Evolutionary conservation across 2,329 filamentous ascomycete genomes (phyloP).

Genomic region (Exserohilum rostratum): DNA sequence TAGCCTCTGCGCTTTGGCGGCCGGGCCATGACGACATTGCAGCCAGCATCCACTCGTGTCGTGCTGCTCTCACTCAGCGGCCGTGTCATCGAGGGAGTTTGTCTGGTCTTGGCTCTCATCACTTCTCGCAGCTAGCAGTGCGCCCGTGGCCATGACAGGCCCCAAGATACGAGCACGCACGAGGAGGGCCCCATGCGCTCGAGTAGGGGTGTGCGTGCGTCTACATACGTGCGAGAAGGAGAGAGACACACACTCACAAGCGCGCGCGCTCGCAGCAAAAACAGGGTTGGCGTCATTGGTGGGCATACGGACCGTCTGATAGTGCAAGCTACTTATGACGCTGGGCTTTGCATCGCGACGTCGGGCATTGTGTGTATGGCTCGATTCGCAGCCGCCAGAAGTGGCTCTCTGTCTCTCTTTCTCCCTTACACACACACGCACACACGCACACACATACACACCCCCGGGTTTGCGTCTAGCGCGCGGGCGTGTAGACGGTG

Average conservation of each 20-base stretch:
- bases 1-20: slow-evolving; percentile 12
- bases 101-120: slow-evolving; percentile 36
- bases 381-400: too few species aligned
- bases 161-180: too few species aligned
- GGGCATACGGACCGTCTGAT: too few species aligned
- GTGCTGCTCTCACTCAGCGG: slow-evolving; percentile 9
- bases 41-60: slow-evolving; percentile 18
- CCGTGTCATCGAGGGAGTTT: slow-evolving; percentile 26
- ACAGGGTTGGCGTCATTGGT: too few species aligned
- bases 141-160: too few species aligned
- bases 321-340: too few species aligned
- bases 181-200: not conserved
- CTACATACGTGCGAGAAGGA: too few species aligned
- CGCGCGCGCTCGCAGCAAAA: too few species aligned
- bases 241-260: too few species aligned
- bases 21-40: slow-evolving; percentile 18
- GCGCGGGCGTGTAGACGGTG: slow-evolving; percentile 6
- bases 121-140: slow-evolving; percentile 24
- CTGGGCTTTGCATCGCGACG: too few species aligned
- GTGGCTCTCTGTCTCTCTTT: too few species aligned
- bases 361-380: too few species aligned
- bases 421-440: not conserved
- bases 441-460: not conserved
- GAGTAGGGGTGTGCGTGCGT: not conserved
- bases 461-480: not conserved